Percentiles rank a stretch among this genome's conserved stretches.
phyloP scores from a whole-genome alignment of 2,329 filamentous ascomycete genomes.

The Cercospora sp. region DNA sequence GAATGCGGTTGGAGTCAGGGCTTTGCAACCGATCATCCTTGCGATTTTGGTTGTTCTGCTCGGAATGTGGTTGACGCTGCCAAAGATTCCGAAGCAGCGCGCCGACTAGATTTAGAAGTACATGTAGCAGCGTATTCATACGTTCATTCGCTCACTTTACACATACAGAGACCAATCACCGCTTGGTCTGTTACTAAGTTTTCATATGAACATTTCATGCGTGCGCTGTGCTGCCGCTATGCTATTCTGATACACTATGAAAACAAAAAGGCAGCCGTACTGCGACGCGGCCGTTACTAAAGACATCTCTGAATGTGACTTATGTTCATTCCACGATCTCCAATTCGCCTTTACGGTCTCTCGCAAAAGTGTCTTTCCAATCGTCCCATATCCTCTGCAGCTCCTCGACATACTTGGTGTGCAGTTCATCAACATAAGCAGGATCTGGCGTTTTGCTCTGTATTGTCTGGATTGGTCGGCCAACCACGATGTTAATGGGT shows the following conservation, averaged over 20 bases:
- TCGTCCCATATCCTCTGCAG: slow-evolving; percentile 70
- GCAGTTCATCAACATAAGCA: slow-evolving; percentile 76
- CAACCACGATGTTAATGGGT: slow-evolving; percentile 86
- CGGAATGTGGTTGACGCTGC: slow-evolving; percentile 23
- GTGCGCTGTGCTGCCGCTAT: background rate
- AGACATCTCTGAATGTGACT: background rate
- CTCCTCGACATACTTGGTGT: slow-evolving; percentile 75
- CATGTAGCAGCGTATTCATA: background rate
- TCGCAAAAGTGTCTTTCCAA: slow-evolving; percentile 75
- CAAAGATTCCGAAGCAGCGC: slow-evolving; percentile 31
- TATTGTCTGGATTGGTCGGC: slow-evolving; percentile 72
- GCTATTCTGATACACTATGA: background rate
- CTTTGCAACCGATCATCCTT: slow-evolving; percentile 57
- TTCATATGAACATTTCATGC: background rate
- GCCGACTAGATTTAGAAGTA: background rate
- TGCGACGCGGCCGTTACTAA: slow-evolving; percentile 2
- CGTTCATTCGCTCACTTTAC: background rate
- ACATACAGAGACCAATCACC: background rate
- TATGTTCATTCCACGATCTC: slow-evolving; percentile 59
- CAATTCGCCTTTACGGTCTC: slow-evolving; percentile 63
- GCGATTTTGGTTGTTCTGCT: slow-evolving; percentile 19
- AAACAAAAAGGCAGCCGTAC: background rate
- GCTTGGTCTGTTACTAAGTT: background rate
- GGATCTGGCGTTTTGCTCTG: slow-evolving; percentile 65
- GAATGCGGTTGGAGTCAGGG: slow-evolving; percentile 56